Evolutionary conservation across 306 rosid species (phyloP).

Genomic region (Pachyrhizus erosus): DNA sequence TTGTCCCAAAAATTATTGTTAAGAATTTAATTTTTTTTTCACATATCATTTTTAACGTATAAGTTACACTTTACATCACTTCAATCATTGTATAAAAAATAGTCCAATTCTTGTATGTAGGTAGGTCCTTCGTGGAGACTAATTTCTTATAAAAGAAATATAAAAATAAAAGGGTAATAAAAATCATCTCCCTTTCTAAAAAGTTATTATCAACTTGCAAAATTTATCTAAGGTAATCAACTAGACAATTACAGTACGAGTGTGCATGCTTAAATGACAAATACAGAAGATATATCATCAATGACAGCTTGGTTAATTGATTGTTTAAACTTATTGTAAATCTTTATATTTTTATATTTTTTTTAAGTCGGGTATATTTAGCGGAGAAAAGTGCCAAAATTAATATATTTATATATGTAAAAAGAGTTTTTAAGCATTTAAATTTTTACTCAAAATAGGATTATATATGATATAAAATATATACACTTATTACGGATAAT

Average conservation of each 20-base stretch:
- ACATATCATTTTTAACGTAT: background rate
- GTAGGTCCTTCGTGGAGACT: background rate
- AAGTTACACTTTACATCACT: background rate
- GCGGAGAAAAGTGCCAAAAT: no score
- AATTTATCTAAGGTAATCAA: background rate
- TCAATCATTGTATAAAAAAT: background rate
- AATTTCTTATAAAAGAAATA: background rate
- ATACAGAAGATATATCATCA: slow-evolving; percentile 5
- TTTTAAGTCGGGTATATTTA: no score
- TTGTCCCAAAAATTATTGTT: background rate
- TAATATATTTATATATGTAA: no score
- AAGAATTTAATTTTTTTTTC: background rate
- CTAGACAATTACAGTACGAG: background rate
- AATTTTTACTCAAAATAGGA: no score
- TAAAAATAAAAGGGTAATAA: background rate
- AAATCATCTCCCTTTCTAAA: background rate
- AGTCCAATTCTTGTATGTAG: background rate
- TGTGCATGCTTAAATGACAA: slow-evolving; percentile 3
- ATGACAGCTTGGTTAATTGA: slow-evolving; percentile 11
- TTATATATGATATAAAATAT: no score
- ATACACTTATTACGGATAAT: no score
- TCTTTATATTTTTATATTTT: no score
- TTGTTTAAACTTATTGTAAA: slow-evolving; percentile 24
- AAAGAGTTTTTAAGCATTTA: no score
- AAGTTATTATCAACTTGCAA: background rate